phyloP scores from a whole-genome alignment of 2,329 filamentous ascomycete genomes.

The Phyllosticta citriasiana region DNA sequence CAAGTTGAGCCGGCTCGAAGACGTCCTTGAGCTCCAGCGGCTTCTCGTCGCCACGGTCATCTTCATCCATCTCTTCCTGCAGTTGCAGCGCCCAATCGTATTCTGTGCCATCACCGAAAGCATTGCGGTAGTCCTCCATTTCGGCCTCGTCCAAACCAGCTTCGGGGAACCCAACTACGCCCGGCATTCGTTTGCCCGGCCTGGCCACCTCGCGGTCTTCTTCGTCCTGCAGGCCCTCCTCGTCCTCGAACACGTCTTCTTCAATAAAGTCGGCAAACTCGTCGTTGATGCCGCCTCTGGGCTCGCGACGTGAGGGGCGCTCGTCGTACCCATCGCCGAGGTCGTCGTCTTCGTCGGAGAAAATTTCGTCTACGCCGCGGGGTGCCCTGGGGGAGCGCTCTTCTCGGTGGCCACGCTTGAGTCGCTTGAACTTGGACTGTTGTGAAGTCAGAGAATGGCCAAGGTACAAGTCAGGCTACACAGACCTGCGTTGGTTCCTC shows the following conservation, averaged over 20 bases:
- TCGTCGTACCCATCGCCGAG: conserved; percentile 42
- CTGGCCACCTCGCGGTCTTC: conserved; percentile 76
- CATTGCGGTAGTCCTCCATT: conserved; percentile 89
- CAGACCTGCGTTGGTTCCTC: conserved; percentile 1
- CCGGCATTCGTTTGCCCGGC: conserved; percentile 59
- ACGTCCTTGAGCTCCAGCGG: conserved; percentile 92
- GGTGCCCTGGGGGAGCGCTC: conserved; percentile 52
- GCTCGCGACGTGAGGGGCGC: conserved; percentile 13
- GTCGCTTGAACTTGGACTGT: conserved; percentile 86
- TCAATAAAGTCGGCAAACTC: conserved; percentile 74
- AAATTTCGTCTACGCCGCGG: conserved; percentile 80
- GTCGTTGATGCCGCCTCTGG: conserved; percentile 18
- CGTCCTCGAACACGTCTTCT: conserved; percentile 60
- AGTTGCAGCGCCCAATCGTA: conserved; percentile 90
- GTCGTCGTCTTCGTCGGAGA: conserved; percentile 86
- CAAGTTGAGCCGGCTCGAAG: conserved; percentile 90
- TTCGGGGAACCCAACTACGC: conserved; percentile 62
- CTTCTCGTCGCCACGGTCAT: conserved; percentile 67
- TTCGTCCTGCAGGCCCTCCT: conserved; percentile 68
- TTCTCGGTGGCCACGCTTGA: conserved; percentile 83
- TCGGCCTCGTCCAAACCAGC: conserved; percentile 84
- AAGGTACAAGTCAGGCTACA: background rate
- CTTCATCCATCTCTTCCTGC: conserved; percentile 74
- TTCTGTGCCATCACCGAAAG: conserved; percentile 91
- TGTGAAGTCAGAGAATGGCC: conserved; percentile 6